Base-by-base conservation (phyloP, 2,329 filamentous ascomycete species). In the Alternaria burnsii region DNA sequence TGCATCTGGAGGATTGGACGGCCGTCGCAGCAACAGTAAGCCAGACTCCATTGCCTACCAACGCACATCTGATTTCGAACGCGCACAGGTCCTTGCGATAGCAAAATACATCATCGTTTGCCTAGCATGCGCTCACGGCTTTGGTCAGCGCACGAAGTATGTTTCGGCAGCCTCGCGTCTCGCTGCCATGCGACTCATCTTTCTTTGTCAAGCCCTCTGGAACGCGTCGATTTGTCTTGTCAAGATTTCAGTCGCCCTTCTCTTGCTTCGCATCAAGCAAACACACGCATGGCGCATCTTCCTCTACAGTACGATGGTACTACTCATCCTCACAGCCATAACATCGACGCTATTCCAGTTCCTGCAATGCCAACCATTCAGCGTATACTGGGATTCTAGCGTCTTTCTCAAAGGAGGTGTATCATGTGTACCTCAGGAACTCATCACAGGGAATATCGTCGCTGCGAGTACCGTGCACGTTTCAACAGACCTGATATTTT, bases 151-250 rank as follows among this genome's bases (percentile, higher is more conserved):
- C 36, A 48, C 65, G 7, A 52, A 43, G 44, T 71, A 72, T 50
- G 69, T 74, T 16, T 32, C 64, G 18, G 57, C 65, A 41, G n/a
- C 54, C 8, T 36, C 52, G 12, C 70, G 70, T 22, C 41, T 53
- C 5, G 32, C 46, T 11, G 62, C 69, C 46, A 60, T 72, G 26
- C 61, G 59, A 48, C 65, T 72, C 30, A 52, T 72, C 62, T 74
- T 74, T 62, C 61, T 68, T 24, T 58, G 57, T 40, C 72, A 74
- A 61, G 55, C 71, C 5, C 30, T 73, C 41, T 74, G 71, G 71
- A 70, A 70, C 56, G 73, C 67, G 57, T 61, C 66, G n/a, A 65
- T 73, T n/a, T 67, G 65, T 4, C 59, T 73, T 10, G 61, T 70
- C 51, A 73, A 73, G 41, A 57, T 72, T 28, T 65, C 60, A 28